A percentile compares a stretch with the other conserved stretches of the same genome.
Evolutionary conservation across 1,139 yeast genomes (phyloP).

Genomic region (Taphrina flavorubra): DNA sequence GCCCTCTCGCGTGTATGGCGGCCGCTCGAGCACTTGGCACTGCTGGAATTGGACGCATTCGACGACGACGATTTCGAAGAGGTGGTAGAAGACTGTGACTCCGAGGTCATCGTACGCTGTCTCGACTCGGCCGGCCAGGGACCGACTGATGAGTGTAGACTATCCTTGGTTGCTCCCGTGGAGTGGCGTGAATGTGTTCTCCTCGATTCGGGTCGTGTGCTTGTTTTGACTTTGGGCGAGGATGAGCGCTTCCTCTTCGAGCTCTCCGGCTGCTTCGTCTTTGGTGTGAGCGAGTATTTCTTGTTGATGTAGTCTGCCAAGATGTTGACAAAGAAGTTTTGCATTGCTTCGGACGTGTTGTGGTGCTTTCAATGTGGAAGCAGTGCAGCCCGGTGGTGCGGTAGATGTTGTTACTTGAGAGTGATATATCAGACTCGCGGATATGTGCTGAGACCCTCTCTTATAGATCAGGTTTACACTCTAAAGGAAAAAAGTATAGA

Average conservation of each 20-base stretch:
- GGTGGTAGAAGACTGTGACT: neutral
- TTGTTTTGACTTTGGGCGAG: conserved; percentile 9
- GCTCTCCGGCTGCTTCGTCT: neutral
- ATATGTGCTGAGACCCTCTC: no score
- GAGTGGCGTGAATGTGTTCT: conserved; percentile 3
- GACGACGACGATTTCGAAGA: neutral
- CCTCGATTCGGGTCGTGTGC: conserved; percentile 3
- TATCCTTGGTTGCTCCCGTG: neutral
- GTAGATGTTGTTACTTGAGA: no score
- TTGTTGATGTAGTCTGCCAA: conserved; percentile 35
- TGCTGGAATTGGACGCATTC: neutral
- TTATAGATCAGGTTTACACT: no score
- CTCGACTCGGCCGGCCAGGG: neutral
- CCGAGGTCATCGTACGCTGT: neutral
- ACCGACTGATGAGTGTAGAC: neutral
- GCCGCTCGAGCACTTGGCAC: neutral
- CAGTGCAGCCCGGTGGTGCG: no score
- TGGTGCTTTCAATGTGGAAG: no score
- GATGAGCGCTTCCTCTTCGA: conserved; percentile 17
- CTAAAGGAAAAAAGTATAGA: no score
- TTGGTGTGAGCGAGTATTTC: conserved; percentile 12
- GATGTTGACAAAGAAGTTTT: conserved; percentile 24
- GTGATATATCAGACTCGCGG: no score
- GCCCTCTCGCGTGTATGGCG: conserved; percentile 10
- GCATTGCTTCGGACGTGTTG: neutral